Conservation (phyloP, 192 early-diverging fungal genomes). For the Coemansia sp. region DNA sequence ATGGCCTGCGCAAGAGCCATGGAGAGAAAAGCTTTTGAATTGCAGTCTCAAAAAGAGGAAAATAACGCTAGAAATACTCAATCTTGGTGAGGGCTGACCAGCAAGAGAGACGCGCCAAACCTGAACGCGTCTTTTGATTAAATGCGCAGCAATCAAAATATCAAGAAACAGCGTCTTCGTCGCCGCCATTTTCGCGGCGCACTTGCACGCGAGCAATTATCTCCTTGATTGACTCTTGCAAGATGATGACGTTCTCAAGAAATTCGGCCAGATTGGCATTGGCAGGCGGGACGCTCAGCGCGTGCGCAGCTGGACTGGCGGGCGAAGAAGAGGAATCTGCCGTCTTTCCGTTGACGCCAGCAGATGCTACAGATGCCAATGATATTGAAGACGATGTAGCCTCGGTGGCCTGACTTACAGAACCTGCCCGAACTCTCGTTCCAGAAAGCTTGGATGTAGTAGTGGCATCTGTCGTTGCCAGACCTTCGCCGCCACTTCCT, state of each 20-base stretch:
- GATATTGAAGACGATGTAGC: constrained; percentile 18
- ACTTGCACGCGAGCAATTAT: constrained; percentile 79
- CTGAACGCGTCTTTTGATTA: too few relatives aligned
- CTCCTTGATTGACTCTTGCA: constrained; percentile 93
- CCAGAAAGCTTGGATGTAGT: not conserved
- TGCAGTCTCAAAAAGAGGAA: too few relatives aligned
- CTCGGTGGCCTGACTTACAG: constrained; percentile 28
- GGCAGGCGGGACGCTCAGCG: constrained; percentile 38
- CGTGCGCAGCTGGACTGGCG: constrained; percentile 23
- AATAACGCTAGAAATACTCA: too few relatives aligned
- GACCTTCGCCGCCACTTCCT: not conserved
- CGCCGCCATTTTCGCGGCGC: constrained; percentile 70
- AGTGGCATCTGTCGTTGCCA: not conserved
- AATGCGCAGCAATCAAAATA: too few relatives aligned
- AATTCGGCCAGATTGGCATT: constrained; percentile 55
- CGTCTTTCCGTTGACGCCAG: not conserved
- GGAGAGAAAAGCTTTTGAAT: too few relatives aligned
- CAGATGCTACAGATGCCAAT: constrained; percentile 15
- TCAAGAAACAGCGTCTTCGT: constrained; percentile 54
- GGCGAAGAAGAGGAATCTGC: constrained; percentile 7
- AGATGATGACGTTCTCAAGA: constrained; percentile 85
- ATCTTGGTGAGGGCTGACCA: too few relatives aligned
- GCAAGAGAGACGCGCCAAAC: too few relatives aligned
- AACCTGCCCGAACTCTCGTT: constrained; percentile 21
- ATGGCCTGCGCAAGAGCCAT: constrained; percentile 9